These are phyloP conservation scores for Gaertneriomyces semiglobifer DNA, from an alignment of 192 early-diverging fungal genomes.

Conservation along the genomic window DNA sequence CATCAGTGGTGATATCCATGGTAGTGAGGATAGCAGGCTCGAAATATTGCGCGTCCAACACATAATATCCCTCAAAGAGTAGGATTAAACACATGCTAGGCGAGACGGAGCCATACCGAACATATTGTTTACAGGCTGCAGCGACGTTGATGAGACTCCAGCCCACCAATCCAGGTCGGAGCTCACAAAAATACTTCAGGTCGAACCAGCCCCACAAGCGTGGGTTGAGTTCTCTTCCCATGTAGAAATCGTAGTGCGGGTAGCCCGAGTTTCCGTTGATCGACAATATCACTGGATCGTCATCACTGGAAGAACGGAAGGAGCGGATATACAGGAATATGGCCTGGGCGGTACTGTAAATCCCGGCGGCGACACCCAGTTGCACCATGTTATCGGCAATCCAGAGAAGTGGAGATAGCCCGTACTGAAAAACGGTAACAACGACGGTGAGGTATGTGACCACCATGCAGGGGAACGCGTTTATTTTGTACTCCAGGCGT, in stretches of 20 bases:
- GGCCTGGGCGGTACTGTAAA: conserved; percentile 64
- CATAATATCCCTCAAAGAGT: conserved; percentile 77
- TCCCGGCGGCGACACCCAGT: conserved; percentile 64
- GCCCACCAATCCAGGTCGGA: conserved; percentile 88
- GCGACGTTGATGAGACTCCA: conserved; percentile 81
- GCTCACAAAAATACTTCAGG: conserved; percentile 91
- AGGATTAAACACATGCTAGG: conserved; percentile 75
- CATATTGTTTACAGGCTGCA: conserved; percentile 75
- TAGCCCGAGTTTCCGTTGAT: conserved; percentile 90
- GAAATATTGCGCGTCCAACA: conserved; percentile 78
- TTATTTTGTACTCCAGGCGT: conserved; percentile 78
- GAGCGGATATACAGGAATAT: conserved; percentile 63
- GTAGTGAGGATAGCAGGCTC: conserved; percentile 86
- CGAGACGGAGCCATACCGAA: conserved; percentile 59
- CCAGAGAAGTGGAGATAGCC: conserved; percentile 69
- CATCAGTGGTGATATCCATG: conserved; percentile 97
- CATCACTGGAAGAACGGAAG: conserved; percentile 49
- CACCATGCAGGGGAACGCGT: conserved; percentile 45
- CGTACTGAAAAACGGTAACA: conserved; percentile 48
- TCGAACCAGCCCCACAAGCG: conserved; percentile 64
- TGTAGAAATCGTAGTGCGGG: conserved; percentile 88
- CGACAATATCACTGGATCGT: conserved; percentile 59
- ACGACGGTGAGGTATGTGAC: conserved; percentile 45
- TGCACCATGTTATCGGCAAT: conserved; percentile 76
- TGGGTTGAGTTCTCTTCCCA: conserved; percentile 96